phyloP scores from a whole-genome alignment of 768 basidiomycete species.

The Tephrocybe sp. region DNA sequence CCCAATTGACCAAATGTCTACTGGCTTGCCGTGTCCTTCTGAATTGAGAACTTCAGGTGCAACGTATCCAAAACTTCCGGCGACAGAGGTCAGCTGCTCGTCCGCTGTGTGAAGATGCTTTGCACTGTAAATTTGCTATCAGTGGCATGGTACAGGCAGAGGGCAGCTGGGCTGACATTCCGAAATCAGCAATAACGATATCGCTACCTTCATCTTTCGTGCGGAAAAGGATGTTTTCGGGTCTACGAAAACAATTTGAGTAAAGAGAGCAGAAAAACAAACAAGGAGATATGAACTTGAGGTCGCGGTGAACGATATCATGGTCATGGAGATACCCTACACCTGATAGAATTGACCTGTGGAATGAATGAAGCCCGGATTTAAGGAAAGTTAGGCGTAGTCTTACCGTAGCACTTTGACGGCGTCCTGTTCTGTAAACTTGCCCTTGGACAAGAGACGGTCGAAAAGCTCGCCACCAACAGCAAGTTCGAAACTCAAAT shows the following conservation, averaged over 20 bases:
- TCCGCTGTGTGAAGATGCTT: constrained; percentile 75
- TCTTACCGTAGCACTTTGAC: constrained; percentile 70
- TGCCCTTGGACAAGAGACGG: constrained; percentile 78
- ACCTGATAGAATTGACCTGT: constrained; percentile 78
- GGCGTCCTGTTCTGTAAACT: constrained; percentile 93
- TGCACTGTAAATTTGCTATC: constrained; percentile 44
- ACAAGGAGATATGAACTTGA: constrained; percentile 57
- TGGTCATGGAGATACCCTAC: constrained; percentile 89
- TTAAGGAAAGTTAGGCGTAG: background rate
- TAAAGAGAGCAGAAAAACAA: background rate
- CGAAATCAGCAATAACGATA: constrained; percentile 95
- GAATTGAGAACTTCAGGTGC: constrained; percentile 87
- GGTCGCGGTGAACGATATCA: constrained; percentile 93
- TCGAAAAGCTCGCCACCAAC: constrained; percentile 95
- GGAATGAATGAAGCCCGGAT: background rate
- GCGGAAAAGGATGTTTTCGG: constrained; percentile 94
- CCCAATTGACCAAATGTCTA: constrained; percentile 95
- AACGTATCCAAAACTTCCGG: constrained; percentile 85
- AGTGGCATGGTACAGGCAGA: background rate
- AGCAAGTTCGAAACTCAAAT: constrained; percentile 93
- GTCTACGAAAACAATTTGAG: constrained; percentile 40
- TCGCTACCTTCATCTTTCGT: constrained; percentile 74
- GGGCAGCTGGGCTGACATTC: constrained; percentile 65
- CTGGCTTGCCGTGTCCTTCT: constrained; percentile 85
- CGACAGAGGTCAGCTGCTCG: constrained; percentile 68